These are phyloP conservation scores for Parietichytrium sp. DNA, from an alignment of 108 stramenopile species.

Conservation along the genomic window DNA sequence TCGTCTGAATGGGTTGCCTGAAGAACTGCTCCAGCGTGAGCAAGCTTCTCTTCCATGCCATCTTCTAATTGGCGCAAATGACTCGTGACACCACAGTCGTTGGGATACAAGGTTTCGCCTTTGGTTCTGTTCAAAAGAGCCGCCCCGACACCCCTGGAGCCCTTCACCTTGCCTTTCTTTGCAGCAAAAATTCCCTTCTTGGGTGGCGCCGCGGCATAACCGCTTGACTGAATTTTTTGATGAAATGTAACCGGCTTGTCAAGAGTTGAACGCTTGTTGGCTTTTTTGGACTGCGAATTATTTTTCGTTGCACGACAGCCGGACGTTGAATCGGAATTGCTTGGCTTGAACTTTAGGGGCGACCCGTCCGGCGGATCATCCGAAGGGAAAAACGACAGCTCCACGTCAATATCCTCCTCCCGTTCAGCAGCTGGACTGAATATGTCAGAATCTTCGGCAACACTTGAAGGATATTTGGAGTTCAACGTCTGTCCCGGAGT, in stretches of 20 bases:
- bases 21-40: background rate
- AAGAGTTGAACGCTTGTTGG: background rate
- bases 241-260: constrained; percentile 21
- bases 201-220: background rate
- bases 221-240: background rate
- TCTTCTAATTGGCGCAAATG: background rate
- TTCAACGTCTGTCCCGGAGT: too few species aligned
- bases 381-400: background rate
- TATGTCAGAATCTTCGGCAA: too few species aligned
- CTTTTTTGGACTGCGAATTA: background rate
- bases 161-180: background rate
- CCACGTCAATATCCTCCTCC: background rate
- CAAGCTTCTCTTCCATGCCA: background rate
- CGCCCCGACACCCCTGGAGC: background rate
- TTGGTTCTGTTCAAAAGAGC: background rate
- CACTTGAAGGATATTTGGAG: too few species aligned
- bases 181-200: background rate
- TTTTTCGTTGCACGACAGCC: background rate
- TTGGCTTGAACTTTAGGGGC: background rate
- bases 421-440: too few species aligned
- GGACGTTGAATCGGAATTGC: background rate
- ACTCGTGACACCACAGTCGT: background rate
- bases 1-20: background rate
- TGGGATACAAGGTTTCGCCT: background rate
- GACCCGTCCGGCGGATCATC: constrained; percentile 9